Evolutionary conservation across 495 filamentous ascomycete genomes (phyloP).

Genomic region (Hypoxylon intermedium): DNA sequence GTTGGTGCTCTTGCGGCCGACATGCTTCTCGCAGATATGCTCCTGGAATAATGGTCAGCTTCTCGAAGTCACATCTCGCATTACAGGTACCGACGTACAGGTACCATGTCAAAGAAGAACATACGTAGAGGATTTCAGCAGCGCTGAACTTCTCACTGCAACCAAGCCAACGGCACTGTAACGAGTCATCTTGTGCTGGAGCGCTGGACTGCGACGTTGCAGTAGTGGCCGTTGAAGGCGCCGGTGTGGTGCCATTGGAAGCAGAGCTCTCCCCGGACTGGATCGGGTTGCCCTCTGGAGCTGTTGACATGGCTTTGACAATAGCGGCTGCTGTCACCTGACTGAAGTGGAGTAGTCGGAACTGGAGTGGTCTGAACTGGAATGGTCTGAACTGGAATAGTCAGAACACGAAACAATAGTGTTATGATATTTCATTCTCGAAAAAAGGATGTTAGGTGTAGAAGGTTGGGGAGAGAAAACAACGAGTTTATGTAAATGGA

Average conservation of each 20-base stretch:
- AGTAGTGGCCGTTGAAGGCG: constrained; percentile 49
- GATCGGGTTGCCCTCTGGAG: constrained; percentile 37
- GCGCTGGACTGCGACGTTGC: constrained; percentile 48
- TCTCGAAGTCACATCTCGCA: too few relatives aligned
- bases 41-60: constrained; percentile 65
- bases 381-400: too few relatives aligned
- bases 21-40: constrained; percentile 97
- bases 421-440: too few relatives aligned
- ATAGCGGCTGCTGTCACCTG: too few relatives aligned
- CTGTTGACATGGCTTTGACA: constrained; percentile 40
- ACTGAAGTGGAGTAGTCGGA: too few relatives aligned
- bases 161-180: constrained; percentile 84
- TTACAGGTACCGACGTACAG: too few relatives aligned
- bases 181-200: constrained; percentile 61
- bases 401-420: too few relatives aligned
- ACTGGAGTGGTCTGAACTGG: too few relatives aligned
- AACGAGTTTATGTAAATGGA: constrained; percentile 53
- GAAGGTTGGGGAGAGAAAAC: constrained; percentile 38
- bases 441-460: too few relatives aligned
- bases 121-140: constrained; percentile 89
- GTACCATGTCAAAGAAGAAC: constrained; percentile 50
- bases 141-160: constrained; percentile 82
- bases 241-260: constrained; percentile 55
- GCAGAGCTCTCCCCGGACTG: constrained; percentile 43
- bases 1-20: constrained; percentile 98